phyloP scores from a whole-genome alignment of 2,329 filamentous ascomycete species.

The Aspergillus brunneoviolaceus region DNA sequence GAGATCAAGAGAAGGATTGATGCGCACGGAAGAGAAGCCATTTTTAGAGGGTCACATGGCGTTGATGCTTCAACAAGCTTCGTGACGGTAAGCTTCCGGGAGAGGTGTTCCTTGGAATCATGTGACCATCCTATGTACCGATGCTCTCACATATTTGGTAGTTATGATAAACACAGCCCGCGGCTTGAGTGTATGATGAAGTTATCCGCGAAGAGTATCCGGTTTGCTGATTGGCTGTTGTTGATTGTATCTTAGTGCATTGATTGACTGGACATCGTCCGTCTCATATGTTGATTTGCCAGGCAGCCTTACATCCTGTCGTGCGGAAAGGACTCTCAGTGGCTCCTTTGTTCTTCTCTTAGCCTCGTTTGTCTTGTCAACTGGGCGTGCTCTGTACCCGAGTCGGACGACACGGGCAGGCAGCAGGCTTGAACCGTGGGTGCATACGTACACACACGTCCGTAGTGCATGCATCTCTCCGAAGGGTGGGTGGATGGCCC shows the following conservation, averaged over 20 bases:
- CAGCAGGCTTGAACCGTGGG: neutral
- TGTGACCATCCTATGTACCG: neutral
- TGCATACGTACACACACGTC: neutral
- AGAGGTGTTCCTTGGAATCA: neutral
- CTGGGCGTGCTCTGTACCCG: neutral
- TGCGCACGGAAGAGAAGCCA: neutral
- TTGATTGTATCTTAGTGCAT: neutral
- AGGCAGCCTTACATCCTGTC: neutral
- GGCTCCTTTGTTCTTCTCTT: neutral
- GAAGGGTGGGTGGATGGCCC: neutral
- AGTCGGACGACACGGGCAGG: neutral
- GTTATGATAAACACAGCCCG: neutral
- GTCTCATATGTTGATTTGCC: neutral
- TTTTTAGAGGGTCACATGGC: neutral
- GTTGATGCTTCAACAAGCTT: neutral
- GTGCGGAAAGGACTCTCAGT: neutral
- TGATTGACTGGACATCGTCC: neutral
- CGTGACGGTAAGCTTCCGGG: neutral
- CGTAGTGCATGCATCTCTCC: neutral
- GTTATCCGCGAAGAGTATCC: neutral
- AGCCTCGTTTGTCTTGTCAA: neutral
- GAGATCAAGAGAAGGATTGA: neutral
- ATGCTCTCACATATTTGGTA: neutral
- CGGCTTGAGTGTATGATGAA: neutral
- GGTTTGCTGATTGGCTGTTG: neutral